These are phyloP conservation scores for Suillus sp. DNA, from an alignment of 768 basidiomycete genomes.

Conservation along the genomic window DNA sequence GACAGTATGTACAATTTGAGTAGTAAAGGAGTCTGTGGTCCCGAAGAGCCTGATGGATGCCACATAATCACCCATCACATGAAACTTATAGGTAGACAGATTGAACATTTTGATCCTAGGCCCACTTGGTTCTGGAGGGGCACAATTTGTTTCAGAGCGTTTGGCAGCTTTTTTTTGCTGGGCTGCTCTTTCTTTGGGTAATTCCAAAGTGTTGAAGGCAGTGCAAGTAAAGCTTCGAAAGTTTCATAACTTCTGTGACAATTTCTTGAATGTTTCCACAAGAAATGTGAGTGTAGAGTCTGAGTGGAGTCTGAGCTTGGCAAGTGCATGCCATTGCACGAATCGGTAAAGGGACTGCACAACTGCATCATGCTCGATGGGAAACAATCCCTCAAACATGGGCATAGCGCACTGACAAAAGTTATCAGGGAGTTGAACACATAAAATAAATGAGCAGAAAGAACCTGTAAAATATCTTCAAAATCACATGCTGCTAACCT, in stretches of 20 bases:
- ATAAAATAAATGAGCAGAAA: background rate
- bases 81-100: no score
- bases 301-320: constrained; percentile 38
- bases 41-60: no score
- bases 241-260: constrained; percentile 4
- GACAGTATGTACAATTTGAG: no score
- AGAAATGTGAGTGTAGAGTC: constrained; percentile 18
- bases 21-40: no score
- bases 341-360: constrained; percentile 28
- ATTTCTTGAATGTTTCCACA: constrained; percentile 26
- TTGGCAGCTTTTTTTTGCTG: no score
- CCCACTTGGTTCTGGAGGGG: no score
- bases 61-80: no score
- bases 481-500: constrained; percentile 38
- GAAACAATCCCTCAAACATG: constrained; percentile 39
- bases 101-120: no score
- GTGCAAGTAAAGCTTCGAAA: no score
- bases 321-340: constrained; percentile 37
- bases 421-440: background rate
- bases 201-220: no score
- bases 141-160: no score
- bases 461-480: constrained; percentile 37
- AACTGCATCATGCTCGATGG: constrained; percentile 23
- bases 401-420: constrained; percentile 36
- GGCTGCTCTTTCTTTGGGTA: no score